Evolutionary conservation across 2,329 filamentous ascomycete genomes (phyloP).

Genomic region (Leptoxyphium fumago): DNA sequence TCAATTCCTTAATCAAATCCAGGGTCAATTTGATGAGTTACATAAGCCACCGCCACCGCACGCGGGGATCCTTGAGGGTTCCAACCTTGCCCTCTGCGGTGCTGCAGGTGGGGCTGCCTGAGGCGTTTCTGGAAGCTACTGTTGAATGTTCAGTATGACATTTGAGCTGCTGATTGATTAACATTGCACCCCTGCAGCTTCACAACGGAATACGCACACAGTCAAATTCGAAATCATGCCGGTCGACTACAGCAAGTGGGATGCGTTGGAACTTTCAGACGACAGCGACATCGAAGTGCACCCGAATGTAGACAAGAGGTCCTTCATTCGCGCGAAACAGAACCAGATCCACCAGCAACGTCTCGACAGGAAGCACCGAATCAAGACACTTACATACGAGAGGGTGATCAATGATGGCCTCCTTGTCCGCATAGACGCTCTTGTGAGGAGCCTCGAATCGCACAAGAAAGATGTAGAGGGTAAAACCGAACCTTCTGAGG

Average conservation of each 20-base stretch:
- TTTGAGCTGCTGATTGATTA: too few relatives aligned
- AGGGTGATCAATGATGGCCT: constrained; percentile 85
- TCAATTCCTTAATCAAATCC: background rate
- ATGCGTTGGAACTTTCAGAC: constrained; percentile 90
- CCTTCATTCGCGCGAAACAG: constrained; percentile 97
- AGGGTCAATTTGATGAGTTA: background rate
- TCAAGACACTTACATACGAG: constrained; percentile 85
- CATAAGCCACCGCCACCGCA: too few relatives aligned
- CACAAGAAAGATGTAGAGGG: constrained; percentile 50
- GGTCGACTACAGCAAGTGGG: constrained; percentile 50
- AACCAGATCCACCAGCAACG: constrained; percentile 91
- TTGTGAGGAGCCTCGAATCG: constrained; percentile 59
- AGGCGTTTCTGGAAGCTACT: background rate
- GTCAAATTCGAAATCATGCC: constrained; percentile 1
- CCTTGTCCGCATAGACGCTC: constrained; percentile 63
- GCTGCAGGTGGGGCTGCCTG: too few relatives aligned
- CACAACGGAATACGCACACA: background rate
- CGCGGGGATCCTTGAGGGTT: too few relatives aligned
- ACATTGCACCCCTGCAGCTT: background rate
- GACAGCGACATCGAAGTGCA: constrained; percentile 98
- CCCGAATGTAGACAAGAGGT: constrained; percentile 95
- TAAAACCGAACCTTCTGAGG: constrained; percentile 41
- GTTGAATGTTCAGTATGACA: background rate
- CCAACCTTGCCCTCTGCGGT: too few relatives aligned
- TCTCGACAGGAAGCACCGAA: constrained; percentile 70